Base-by-base conservation (phyloP, 331 rosid species). In the Quercus lobata region DNA sequence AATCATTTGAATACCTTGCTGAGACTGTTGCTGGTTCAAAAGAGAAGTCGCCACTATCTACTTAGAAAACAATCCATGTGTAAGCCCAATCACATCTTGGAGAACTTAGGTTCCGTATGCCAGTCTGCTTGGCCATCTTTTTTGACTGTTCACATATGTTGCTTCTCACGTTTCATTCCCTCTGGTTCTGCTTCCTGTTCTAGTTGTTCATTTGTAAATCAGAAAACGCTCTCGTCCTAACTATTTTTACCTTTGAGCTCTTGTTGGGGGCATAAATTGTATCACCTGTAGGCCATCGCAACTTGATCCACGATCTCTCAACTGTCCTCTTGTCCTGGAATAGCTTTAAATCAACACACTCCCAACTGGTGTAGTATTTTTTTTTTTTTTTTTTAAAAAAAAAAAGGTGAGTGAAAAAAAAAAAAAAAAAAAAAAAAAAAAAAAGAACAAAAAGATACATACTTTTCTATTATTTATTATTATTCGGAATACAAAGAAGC, bases 41-140 rank as follows among this genome's bases (percentile, higher is more conserved):
- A 89, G 91, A 93, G 83, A 91, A 89, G 84, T 88, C 73, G 72
- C 91, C 65, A 96, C 97, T 44, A 87, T 93, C 82, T 93, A 96
- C 87, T 88, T 91, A 15, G 97, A 87, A 83, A 91, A 96, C 76
- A 96, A 96, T 83, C 97, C 94, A 68, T 93, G 94, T 76, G 99
- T 93, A 93, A 5, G 97, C n/a, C n/a, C n/a, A n/a, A n/a, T n/a
- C n/a, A n/a, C n/a, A n/a, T n/a, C n/a, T n/a, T n/a, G n/a, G n/a
- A n/a, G n/a, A n/a, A n/a, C n/a, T n/a, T n/a, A n/a, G n/a, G n/a
- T n/a, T n/a, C n/a, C n/a, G n/a, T n/a, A n/a, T n/a, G 34, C 34
- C 34, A 30, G 34, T 30, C 4, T 30, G 34, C 34, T 30, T 30
- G 5, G 34, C 34, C 34, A 30, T 30, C 34, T 4, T 30, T 30